Percentiles rank a stretch among this genome's conserved stretches.
Evolutionary conservation across 2,329 filamentous ascomycete genomes (phyloP).

Genomic region (Plectosphaerella sp.): DNA sequence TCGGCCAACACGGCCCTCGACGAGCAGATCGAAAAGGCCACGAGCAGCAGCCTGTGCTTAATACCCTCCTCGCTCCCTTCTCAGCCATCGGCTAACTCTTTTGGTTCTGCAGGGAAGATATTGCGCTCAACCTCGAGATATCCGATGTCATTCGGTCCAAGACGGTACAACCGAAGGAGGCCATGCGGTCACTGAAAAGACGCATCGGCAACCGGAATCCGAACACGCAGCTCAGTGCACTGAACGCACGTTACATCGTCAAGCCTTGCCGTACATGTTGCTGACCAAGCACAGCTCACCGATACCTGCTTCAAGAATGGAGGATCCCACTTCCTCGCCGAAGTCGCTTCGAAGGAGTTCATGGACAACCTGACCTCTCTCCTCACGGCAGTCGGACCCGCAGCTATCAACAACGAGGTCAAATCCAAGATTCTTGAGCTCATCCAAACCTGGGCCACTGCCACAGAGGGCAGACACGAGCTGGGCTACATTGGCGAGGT

Average conservation of each 20-base stretch:
- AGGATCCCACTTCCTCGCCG: conserved; percentile 86
- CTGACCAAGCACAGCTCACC: conserved; percentile 62
- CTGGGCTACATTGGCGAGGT: conserved; percentile 84
- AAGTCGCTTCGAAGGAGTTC: conserved; percentile 95
- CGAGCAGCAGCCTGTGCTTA: conserved; percentile 82
- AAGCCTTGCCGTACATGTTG: background rate
- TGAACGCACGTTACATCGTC: conserved; percentile 59
- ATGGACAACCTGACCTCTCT: conserved; percentile 96
- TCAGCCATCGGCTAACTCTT: background rate
- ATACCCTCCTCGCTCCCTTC: conserved; percentile 3
- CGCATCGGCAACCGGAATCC: conserved; percentile 97
- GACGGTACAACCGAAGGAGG: conserved; percentile 94
- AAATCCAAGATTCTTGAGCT: conserved; percentile 87
- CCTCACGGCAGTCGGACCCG: conserved; percentile 71
- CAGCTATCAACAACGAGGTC: conserved; percentile 78
- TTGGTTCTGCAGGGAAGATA: conserved; percentile 68
- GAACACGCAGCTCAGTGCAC: conserved; percentile 90
- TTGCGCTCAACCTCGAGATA: conserved; percentile 95
- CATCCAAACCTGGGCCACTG: conserved; percentile 89
- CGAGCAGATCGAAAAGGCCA: conserved; percentile 94
- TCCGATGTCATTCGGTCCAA: conserved; percentile 97
- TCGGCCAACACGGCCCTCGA: conserved; percentile 88
- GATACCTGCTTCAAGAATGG: conserved; percentile 99
- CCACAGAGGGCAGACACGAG: conserved; percentile 79
- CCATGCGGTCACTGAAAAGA: conserved; percentile 92